Evolutionary conservation across 768 basidiomycete species (phyloP), one percentile per base, ranked within the genome.

Genomic region (Pholiota microspora): DNA sequence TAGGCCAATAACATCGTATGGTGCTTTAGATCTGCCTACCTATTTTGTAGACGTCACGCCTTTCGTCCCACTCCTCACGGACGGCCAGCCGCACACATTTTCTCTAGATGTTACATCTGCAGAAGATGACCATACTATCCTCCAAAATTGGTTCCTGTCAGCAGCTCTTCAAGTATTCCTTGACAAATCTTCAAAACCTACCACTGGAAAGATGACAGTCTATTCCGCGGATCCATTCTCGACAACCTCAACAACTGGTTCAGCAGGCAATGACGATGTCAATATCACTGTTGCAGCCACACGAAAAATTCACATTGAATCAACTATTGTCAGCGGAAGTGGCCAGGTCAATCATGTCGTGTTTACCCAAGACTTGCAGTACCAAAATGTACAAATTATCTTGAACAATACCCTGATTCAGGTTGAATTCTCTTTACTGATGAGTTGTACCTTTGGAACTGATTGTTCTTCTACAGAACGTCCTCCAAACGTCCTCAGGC

Each of bases 11-110:
- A 78, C 86, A 0, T 81, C 89, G 0, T 91, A 89, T 55, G 86
- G 88, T 8, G 87, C 88, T 2, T 70, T 90, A 23, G 88, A 91
- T 61, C 75, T 89, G 10, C 89, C 90, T 1, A 88, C 85, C 1
- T 92, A 91, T 67, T 84, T 84, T 66, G 59, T 92, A 16, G 90
- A 92, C 67, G 67, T 90, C 49, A 90, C 89, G 7, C 88, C 89
- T 1, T 92, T 92, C 65, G 77, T 86, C 0, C 88, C 88, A 5
- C 62, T 84, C 16, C 75, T 92, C 31, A 77, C 83, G 0, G 88
- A 89, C 53, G 84, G 85, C 2, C 66, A 79, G n/a, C 73, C 83
- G 18, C 92, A 92, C 66, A 84, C 74, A 44, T 78, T 92, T 63
- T 80, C 84, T 49, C 74, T 94, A 38, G 85, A 93, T 62, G 84